phyloP scores from a whole-genome alignment of 1,284 basidiomycete species.

The Taiwanofungus camphoratus region DNA sequence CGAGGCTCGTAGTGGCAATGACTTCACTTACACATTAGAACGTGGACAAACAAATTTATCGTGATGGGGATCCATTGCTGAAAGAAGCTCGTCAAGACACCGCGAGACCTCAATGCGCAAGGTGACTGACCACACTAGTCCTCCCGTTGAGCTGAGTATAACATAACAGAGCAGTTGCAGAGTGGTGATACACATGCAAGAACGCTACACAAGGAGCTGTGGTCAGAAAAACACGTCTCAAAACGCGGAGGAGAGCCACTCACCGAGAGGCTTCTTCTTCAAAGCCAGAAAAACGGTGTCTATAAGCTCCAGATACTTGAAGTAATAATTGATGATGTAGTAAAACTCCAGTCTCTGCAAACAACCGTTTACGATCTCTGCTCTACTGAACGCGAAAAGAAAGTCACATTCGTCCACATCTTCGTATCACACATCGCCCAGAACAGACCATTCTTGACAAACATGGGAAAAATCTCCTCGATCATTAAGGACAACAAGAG shows the following conservation, averaged over 20 bases:
- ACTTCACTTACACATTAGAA: constrained; percentile 86
- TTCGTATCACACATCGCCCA: constrained; percentile 72
- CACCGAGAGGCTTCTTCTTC: constrained; percentile 96
- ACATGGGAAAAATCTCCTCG: constrained; percentile 83
- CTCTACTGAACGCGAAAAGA: constrained; percentile 11
- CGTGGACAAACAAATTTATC: constrained; percentile 93
- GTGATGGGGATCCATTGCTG: constrained; percentile 96
- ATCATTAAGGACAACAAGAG: constrained; percentile 83
- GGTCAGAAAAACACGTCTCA: constrained; percentile 2
- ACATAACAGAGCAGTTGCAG: constrained; percentile 95
- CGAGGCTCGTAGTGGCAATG: not conserved
- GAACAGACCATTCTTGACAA: constrained; percentile 67
- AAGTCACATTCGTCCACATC: constrained; percentile 82
- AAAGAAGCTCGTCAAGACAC: constrained; percentile 10
- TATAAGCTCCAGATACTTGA: constrained; percentile 91
- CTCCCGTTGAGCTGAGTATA: constrained; percentile 91
- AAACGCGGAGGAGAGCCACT: constrained; percentile 21
- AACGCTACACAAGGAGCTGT: constrained; percentile 55
- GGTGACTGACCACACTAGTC: constrained; percentile 72
- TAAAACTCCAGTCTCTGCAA: constrained; percentile 78
- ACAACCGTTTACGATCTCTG: constrained; percentile 7
- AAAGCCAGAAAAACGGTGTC: constrained; percentile 97
- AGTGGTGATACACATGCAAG: constrained; percentile 98
- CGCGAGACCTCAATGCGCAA: not conserved
- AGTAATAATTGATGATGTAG: constrained; percentile 98